phyloP scores from a whole-genome alignment of 768 basidiomycete genomes.

The Rhizopogon vinicolor region DNA sequence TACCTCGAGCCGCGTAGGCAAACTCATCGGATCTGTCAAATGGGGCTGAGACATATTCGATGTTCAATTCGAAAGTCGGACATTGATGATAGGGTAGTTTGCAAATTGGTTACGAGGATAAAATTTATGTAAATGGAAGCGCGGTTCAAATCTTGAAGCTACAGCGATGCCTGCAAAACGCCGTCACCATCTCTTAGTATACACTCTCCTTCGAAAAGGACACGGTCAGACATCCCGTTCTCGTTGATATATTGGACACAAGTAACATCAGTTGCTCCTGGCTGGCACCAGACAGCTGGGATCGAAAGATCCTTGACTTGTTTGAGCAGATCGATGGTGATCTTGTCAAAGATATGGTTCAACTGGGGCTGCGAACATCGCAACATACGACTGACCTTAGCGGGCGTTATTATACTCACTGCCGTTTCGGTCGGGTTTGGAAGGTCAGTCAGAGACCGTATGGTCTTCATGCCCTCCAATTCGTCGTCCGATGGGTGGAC shows the following conservation, averaged over 20 bases:
- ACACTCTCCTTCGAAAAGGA: slow-evolving; percentile 83
- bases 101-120: neutral
- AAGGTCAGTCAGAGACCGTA: slow-evolving; percentile 53
- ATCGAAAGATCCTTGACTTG: slow-evolving; percentile 65
- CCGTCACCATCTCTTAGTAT: slow-evolving; percentile 74
- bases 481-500: slow-evolving; percentile 73
- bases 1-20: neutral
- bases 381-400: slow-evolving; percentile 42
- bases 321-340: slow-evolving; percentile 65
- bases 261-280: slow-evolving; percentile 70
- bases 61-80: too few species aligned
- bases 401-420: slow-evolving; percentile 74
- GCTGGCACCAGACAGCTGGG: slow-evolving; percentile 87
- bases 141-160: slow-evolving; percentile 9
- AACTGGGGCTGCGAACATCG: neutral
- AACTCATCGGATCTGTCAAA: too few species aligned
- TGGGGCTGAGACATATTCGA: too few species aligned
- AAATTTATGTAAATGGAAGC: neutral
- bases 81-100: too few species aligned
- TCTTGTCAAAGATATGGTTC: slow-evolving; percentile 30
- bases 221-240: slow-evolving; percentile 57
- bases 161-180: slow-evolving; percentile 25
- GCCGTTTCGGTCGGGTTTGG: slow-evolving; percentile 60
- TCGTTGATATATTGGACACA: slow-evolving; percentile 65
- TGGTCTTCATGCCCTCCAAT: slow-evolving; percentile 59